Evolutionary conservation across 257 asterid genomes (phyloP).

Genomic region (Solanum pennellii): DNA sequence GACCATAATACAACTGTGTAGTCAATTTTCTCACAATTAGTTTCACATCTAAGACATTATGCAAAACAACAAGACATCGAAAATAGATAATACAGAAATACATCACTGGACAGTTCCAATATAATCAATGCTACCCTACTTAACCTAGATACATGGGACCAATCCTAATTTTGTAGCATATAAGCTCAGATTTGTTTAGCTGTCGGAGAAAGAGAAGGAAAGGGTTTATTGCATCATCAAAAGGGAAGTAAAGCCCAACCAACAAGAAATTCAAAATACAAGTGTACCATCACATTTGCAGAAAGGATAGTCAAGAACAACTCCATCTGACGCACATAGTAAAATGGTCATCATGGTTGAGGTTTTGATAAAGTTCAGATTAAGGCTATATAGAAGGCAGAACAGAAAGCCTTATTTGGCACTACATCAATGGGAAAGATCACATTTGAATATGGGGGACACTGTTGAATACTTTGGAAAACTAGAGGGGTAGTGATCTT

Average conservation of each 20-base stretch:
- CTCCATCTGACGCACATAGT: not conserved
- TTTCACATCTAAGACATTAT: not conserved
- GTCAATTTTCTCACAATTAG: not conserved
- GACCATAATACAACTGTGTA: not conserved
- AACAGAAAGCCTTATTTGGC: not conserved
- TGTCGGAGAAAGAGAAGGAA: not conserved
- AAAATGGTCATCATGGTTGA: not conserved
- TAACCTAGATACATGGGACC: not conserved
- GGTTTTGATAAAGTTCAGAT: not conserved
- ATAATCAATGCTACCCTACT: not conserved
- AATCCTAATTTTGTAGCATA: not conserved
- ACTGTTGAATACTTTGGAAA: not conserved
- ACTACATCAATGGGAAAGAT: not conserved
- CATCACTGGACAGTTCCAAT: not conserved
- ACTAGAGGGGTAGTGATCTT: not conserved
- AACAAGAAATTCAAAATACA: not conserved
- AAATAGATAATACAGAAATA: not conserved
- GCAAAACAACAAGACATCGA: not conserved
- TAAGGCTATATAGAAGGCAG: not conserved
- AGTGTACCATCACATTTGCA: not conserved
- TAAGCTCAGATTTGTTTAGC: not conserved
- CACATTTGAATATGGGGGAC: not conserved
- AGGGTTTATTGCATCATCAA: not conserved
- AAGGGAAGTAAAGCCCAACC: not conserved
- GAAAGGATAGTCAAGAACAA: not conserved